Conservation (phyloP, 164 flowering plant genomes). For the Stephania cephalantha region DNA sequence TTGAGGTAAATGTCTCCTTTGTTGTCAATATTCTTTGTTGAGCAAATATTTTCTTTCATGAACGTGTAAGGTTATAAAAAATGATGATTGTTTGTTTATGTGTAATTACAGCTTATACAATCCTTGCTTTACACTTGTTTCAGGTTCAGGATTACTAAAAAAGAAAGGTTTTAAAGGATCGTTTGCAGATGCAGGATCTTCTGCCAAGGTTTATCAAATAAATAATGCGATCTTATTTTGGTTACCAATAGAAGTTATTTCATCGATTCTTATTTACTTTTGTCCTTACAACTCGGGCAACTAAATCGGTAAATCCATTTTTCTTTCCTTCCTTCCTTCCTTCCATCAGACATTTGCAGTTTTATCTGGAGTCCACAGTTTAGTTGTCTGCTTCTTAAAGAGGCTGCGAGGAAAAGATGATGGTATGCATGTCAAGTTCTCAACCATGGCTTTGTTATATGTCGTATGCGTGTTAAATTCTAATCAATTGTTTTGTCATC, state of each 20-base stretch:
- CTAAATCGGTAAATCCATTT: neutral
- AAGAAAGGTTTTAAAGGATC: slow-evolving; percentile 92
- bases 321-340: slow-evolving; percentile 2
- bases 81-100: neutral
- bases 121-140: neutral
- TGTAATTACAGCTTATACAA: neutral
- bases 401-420: slow-evolving; percentile 93
- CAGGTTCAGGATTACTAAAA: slow-evolving; percentile 75
- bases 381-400: slow-evolving; percentile 84
- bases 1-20: too few species aligned
- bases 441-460: neutral
- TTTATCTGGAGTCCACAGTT: slow-evolving; percentile 86
- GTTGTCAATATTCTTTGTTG: too few species aligned
- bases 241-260: neutral
- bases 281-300: neutral
- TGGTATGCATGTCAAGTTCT: slow-evolving; percentile 36
- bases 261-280: neutral
- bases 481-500: slow-evolving; percentile 14
- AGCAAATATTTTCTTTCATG: too few species aligned
- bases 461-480: neutral
- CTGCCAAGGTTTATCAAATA: slow-evolving; percentile 65
- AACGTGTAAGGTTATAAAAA: neutral
- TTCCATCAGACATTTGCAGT: slow-evolving; percentile 78
- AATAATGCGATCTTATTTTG: neutral
- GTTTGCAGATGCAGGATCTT: slow-evolving; percentile 68